Conservation (phyloP, 176 grass and related monocot species). For the Melocanna baccifera region DNA sequence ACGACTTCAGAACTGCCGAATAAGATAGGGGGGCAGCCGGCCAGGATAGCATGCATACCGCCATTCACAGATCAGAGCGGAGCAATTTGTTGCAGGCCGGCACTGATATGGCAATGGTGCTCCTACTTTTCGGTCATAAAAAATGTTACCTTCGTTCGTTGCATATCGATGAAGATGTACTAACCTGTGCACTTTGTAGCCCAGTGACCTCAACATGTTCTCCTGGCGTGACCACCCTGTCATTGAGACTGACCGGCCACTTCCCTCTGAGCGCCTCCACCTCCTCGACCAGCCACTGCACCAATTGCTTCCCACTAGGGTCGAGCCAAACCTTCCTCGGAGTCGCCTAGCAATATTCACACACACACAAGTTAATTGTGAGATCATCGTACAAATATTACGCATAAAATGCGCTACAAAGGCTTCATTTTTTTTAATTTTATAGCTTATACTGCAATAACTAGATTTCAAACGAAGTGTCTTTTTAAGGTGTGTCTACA, state of each 20-base stretch:
- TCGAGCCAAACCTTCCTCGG: conserved; percentile 74
- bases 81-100: background rate
- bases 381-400: background rate
- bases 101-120: background rate
- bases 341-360: conserved; percentile 33
- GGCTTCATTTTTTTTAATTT: too few relatives aligned
- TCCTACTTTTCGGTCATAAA: conserved; percentile 5
- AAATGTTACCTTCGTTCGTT: background rate
- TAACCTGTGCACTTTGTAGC: conserved; percentile 58
- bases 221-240: conserved; percentile 40
- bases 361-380: background rate
- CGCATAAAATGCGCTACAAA: background rate
- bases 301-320: conserved; percentile 51
- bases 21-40: background rate
- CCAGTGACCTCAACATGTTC: conserved; percentile 54
- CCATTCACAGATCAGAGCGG: background rate
- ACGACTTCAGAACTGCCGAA: background rate
- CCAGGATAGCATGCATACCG: background rate
- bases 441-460: too few relatives aligned
- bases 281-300: conserved; percentile 88
- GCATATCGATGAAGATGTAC: background rate
- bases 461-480: too few relatives aligned
- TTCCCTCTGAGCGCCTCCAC: conserved; percentile 53
- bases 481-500: too few relatives aligned
- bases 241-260: conserved; percentile 29